Evolutionary conservation across 2,329 filamentous ascomycete species (phyloP).

Genomic region (Herpotrichia juniperi): DNA sequence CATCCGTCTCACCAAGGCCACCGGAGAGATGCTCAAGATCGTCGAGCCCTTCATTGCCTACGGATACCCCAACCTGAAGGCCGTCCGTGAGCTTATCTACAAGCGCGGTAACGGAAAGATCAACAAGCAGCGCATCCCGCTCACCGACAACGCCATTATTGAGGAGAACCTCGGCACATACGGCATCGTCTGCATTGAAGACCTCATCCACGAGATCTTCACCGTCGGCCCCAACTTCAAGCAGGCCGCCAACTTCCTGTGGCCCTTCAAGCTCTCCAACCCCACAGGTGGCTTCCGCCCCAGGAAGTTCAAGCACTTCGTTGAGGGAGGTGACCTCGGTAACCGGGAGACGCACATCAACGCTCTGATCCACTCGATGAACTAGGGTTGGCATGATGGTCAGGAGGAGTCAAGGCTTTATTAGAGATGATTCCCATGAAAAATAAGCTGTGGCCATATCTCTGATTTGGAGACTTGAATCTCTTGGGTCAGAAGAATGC

Average conservation of each 20-base stretch:
- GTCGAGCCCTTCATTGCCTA: conserved; percentile 99
- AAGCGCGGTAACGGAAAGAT: conserved; percentile 98
- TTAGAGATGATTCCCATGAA: conserved; percentile 31
- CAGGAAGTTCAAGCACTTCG: conserved; percentile 99
- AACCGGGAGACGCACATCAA: conserved; percentile 99
- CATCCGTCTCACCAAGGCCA: conserved; percentile 96
- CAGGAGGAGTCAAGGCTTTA: conserved; percentile 34
- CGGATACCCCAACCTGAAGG: conserved; percentile 99
- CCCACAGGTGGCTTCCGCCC: conserved; percentile 95
- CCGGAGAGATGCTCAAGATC: conserved; percentile 92
- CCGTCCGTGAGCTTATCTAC: conserved; percentile 98
- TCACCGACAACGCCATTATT: conserved; percentile 97
- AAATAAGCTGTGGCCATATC: conserved; percentile 26
- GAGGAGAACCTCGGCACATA: conserved; percentile 97
- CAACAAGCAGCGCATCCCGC: conserved; percentile 95
- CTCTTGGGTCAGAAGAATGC: neutral
- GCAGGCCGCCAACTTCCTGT: conserved; percentile 99
- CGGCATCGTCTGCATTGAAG: conserved; percentile 94
- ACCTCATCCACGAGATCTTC: conserved; percentile 98
- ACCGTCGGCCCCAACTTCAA: conserved; percentile 98
- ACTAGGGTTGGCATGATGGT: conserved; percentile 63
- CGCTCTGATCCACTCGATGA: conserved; percentile 95
- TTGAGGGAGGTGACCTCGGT: conserved; percentile 97
- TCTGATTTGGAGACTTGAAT: neutral
- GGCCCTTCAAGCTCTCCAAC: conserved; percentile 99